phyloP scores from a whole-genome alignment of 257 asterid species.

The Rehmannia glutinosa region DNA sequence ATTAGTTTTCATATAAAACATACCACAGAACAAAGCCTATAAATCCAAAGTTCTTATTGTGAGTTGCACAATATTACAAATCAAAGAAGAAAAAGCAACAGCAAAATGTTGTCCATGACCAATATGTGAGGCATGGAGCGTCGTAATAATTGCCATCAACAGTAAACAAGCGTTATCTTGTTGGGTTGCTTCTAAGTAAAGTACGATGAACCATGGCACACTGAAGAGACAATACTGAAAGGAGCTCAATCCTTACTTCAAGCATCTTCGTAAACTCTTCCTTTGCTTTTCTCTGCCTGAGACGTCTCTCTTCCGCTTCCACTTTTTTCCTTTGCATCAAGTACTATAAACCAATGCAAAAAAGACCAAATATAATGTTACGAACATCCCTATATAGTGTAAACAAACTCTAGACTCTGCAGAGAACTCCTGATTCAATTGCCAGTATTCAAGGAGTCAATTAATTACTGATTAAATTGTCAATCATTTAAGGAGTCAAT shows the following conservation, averaged over 20 bases:
- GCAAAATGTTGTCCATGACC: background rate
- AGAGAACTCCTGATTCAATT: background rate
- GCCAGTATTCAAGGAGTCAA: background rate
- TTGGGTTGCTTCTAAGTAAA: background rate
- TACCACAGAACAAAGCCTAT: background rate
- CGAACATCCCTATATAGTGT: background rate
- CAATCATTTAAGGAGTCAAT: background rate
- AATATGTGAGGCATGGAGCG: background rate
- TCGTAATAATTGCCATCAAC: background rate
- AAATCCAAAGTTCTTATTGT: background rate
- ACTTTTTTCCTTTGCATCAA: constrained; percentile 93
- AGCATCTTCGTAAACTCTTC: constrained; percentile 90
- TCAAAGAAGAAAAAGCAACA: background rate
- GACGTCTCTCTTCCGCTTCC: constrained; percentile 96
- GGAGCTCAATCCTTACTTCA: constrained; percentile 62
- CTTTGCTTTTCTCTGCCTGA: constrained; percentile 89
- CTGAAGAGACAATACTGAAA: constrained; percentile 7
- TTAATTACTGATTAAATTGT: background rate
- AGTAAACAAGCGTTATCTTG: background rate
- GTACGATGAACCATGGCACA: background rate
- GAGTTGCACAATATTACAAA: background rate
- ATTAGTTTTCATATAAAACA: constrained; percentile 16
- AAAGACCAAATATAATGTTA: constrained; percentile 6
- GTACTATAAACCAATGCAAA: constrained; percentile 42
- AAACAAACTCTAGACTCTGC: constrained; percentile 14